Evolutionary conservation across 2,329 filamentous ascomycete genomes (phyloP).

Genomic region (Cladorrhinum sp.): DNA sequence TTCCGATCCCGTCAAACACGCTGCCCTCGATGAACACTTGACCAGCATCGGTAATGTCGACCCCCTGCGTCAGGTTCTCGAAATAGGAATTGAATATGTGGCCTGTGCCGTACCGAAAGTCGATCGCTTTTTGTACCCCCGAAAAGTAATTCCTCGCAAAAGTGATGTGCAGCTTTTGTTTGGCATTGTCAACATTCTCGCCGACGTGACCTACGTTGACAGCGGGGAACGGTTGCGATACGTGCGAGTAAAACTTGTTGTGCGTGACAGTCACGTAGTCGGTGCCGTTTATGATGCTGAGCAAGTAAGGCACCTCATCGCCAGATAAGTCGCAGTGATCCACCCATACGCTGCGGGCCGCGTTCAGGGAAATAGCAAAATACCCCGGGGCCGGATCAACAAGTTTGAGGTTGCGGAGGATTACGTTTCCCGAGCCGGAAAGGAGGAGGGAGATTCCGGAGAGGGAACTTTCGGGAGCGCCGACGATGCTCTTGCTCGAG

Average conservation of each 20-base stretch:
- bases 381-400: slow-evolving; percentile 53
- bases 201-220: slow-evolving; percentile 1
- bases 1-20: slow-evolving; percentile 6
- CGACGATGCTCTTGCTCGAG: slow-evolving; percentile 50
- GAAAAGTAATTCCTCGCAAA: slow-evolving; percentile 10
- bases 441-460: slow-evolving; percentile 50
- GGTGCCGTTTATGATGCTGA: slow-evolving; percentile 57
- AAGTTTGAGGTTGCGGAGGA: slow-evolving; percentile 60
- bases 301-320: slow-evolving; percentile 54
- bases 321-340: slow-evolving; percentile 65
- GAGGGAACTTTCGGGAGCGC: slow-evolving; percentile 36
- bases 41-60: slow-evolving; percentile 1
- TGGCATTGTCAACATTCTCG: neutral
- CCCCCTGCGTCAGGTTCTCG: neutral
- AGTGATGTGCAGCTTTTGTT: slow-evolving; percentile 11
- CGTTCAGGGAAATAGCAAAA: slow-evolving; percentile 54
- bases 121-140: neutral
- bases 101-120: slow-evolving; percentile 5
- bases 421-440: slow-evolving; percentile 53
- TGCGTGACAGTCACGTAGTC: slow-evolving; percentile 14
- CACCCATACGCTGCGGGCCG: slow-evolving; percentile 58
- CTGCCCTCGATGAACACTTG: slow-evolving; percentile 7
- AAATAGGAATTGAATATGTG: slow-evolving; percentile 15
- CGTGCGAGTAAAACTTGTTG: slow-evolving; percentile 11
- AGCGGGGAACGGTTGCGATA: neutral